Evolutionary conservation across 345 rosid species (phyloP), one percentile per base, ranked within the genome.

Genomic region (Populus davidiana): DNA sequence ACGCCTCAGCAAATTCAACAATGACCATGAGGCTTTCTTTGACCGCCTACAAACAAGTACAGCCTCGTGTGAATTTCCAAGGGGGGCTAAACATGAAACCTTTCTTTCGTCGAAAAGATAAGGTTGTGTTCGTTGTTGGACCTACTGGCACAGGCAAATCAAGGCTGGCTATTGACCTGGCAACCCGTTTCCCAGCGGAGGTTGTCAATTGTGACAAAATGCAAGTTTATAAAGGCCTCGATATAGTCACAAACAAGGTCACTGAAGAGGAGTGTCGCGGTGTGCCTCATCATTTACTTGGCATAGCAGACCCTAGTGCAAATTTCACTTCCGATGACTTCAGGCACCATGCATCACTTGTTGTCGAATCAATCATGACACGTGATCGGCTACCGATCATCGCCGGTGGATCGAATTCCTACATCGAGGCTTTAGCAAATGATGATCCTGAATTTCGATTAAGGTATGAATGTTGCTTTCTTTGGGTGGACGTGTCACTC

Each of bases 61-160:
- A 84, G 75, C 88, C 90, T 29, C 79, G 83, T 10, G 82, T 89
- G 73, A 89, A 47, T 50, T 90, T 88, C 80, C 87, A 84, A 39
- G 82, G 75, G n/a, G 86, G 75, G 8, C 54, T 85, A 69, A 81
- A 79, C 49, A 68, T 85, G 73, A 84, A 85, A 14, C 82, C 85
- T 0, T 90, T 86, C 75, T 89, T 88, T 71, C 88, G 84, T 39
- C 83, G 88, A 47, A 91, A 91, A 86, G 91, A 90, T n/a, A 93
- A 92, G 85, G 90, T 91, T 0, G 84, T 90, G 14, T 90, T 91
- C 76, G 91, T 94, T 12, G 86, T 94, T 79, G 97, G 97, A 1
- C 93, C 97, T n/a, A 94, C 98, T 2, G 98, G 96, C 38, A 91
- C 97, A 5, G 98, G 98, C 0, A 94, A 94, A 67, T 91, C 98